Evolutionary conservation across 140 eudicot genomes (phyloP).

Genomic region (Erigeron philadelphicus): DNA sequence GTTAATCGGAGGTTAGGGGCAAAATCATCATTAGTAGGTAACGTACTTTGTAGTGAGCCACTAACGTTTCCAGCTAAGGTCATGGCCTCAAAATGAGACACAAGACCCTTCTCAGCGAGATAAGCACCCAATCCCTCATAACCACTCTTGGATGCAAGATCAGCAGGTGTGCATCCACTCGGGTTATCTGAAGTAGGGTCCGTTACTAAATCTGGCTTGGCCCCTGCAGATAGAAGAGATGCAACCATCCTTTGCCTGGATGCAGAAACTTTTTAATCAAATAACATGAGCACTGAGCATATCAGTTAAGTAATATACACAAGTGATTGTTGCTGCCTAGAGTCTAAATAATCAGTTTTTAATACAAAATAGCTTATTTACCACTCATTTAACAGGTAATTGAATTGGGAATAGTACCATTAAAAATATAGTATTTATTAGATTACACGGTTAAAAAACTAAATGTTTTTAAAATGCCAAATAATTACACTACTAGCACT

Average conservation of each 20-base stretch:
- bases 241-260: slow-evolving; percentile 96
- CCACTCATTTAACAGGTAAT: too few relatives aligned
- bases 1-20: slow-evolving; percentile 19
- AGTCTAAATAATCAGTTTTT: background rate
- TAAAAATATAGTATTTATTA: too few relatives aligned
- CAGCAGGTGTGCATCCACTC: slow-evolving; percentile 80
- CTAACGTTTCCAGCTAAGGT: slow-evolving; percentile 90
- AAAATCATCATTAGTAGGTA: slow-evolving; percentile 30
- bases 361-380: background rate
- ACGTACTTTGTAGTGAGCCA: slow-evolving; percentile 61
- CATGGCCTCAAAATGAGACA: slow-evolving; percentile 85
- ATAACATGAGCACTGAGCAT: background rate
- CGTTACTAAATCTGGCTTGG: slow-evolving; percentile 82
- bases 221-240: slow-evolving; percentile 84
- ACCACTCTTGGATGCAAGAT: slow-evolving; percentile 77
- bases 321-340: background rate
- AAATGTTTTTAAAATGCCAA: too few relatives aligned
- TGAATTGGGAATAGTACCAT: too few relatives aligned
- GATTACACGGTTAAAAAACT: too few relatives aligned
- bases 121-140: slow-evolving; percentile 85
- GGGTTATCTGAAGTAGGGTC: slow-evolving; percentile 87
- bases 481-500: too few relatives aligned
- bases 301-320: slow-evolving; percentile 14
- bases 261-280: background rate
- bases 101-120: slow-evolving; percentile 89